Base-by-base conservation (phyloP, 768 basidiomycete genomes). In the Termitomyces sp. region DNA sequence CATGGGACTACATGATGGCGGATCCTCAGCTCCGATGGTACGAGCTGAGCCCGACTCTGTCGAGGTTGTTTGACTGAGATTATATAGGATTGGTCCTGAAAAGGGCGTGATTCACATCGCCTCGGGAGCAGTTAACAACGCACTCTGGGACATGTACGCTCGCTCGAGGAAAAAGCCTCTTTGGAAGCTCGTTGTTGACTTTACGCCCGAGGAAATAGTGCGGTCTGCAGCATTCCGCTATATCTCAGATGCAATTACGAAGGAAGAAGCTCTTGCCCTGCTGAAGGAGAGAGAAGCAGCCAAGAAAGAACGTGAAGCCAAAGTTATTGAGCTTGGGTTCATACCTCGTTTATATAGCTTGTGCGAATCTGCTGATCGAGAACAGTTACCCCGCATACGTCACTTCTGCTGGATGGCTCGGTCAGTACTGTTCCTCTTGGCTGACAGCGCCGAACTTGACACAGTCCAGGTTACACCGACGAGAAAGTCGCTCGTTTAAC, bases 31-130 rank as follows among this genome's bases (percentile, higher is more conserved):
- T 96, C 54, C 80, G 95, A 70, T 98, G 95, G 95, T 87, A 17
- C 15, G 2, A 62, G 34, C 49, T 32, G 5, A 43, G 2, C 12
- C 2, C 15, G 14, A 7, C 15, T 32, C 1, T 22, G 12, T 12
- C 24, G 5, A 37, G 9, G 26, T n/a, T 21, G 35, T 47, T n/a
- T 45, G 19, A 43, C 38, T 17, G 14, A 15, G 34, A 30, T 1
- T 58, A 19, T 41, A 49, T 50, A 89, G 88, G 88, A 87, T 94
- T 63, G 93, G 93, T 5, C 93, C 94, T 0, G 94, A 96, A 68
- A 96, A 96, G 70, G 95, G 95, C 50, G 92, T 98, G 2, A 94
- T 98, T 51, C 90, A 93, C 66, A 85, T 96, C 50, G 92, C 93
- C 2, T 80, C 89, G 0, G 91, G 82, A 5, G 91, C 92, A 1